Conservation (phyloP, 2,329 filamentous ascomycete genomes). For the Ploettnerulaceae sp. region DNA sequence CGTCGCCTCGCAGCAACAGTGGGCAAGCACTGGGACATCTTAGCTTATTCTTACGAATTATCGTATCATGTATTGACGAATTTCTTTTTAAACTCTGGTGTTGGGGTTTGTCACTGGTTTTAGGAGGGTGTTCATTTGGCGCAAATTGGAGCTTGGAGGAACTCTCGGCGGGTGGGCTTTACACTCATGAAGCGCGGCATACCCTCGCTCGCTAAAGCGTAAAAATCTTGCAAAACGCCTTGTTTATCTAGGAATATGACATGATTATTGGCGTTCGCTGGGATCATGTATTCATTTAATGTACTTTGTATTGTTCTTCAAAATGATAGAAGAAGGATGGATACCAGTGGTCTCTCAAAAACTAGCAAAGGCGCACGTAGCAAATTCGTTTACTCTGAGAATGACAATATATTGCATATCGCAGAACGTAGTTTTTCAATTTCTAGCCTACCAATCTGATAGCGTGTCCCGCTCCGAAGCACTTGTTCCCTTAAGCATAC, state of each 20-base stretch:
- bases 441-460: too few relatives aligned
- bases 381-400: too few relatives aligned
- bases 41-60: constrained; percentile 4
- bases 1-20: constrained; percentile 26
- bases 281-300: constrained; percentile 15
- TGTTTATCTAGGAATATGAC: not conserved
- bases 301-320: constrained; percentile 15
- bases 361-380: too few relatives aligned
- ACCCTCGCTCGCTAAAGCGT: constrained; percentile 4
- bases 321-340: constrained; percentile 1
- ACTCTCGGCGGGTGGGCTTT: not conserved
- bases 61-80: constrained; percentile 12
- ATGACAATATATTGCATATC: too few relatives aligned
- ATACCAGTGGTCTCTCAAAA: not conserved
- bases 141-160: constrained; percentile 3
- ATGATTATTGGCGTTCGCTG: not conserved
- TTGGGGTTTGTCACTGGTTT: not conserved
- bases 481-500: too few relatives aligned
- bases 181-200: not conserved
- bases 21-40: constrained; percentile 28
- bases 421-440: too few relatives aligned
- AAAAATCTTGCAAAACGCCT: not conserved
- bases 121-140: not conserved
- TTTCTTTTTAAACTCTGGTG: constrained; percentile 9
- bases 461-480: too few relatives aligned